These are phyloP conservation scores for Pichia occidentalis DNA, from an alignment of 805 yeast genomes.

Conservation along the genomic window DNA sequence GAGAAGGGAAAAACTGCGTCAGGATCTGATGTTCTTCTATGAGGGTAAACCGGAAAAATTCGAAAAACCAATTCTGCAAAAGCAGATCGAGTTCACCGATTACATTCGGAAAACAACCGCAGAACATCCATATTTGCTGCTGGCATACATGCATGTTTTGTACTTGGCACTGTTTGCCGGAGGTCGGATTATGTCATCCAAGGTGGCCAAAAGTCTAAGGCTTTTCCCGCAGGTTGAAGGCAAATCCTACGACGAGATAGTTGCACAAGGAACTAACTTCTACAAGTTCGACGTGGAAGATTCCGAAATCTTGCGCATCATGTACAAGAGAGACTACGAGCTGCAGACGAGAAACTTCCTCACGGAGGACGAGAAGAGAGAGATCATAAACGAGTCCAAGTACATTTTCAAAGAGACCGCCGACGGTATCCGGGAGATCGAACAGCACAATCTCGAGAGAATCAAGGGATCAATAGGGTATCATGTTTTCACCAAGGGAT, in stretches of 20 bases:
- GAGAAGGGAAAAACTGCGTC: conserved; percentile 48
- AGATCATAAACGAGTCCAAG: conserved; percentile 60
- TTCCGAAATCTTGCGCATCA: conserved; percentile 55
- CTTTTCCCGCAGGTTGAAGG: conserved; percentile 71
- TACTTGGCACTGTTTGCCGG: conserved; percentile 85
- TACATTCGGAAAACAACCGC: conserved; percentile 50
- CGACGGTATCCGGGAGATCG: conserved; percentile 58
- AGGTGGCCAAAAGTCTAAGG: conserved; percentile 58
- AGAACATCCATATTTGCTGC: conserved; percentile 61
- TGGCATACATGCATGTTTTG: conserved; percentile 82
- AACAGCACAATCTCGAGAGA: conserved; percentile 52
- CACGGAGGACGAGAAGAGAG: conserved; percentile 63
- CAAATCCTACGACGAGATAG: conserved; percentile 55
- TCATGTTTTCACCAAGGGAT: conserved; percentile 46
- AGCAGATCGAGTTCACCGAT: conserved; percentile 54
- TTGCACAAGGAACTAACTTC: conserved; percentile 59
- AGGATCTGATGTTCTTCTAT: conserved; percentile 66
- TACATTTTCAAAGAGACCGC: conserved; percentile 60
- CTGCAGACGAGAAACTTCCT: conserved; percentile 64
- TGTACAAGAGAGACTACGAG: conserved; percentile 72
- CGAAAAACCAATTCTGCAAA: conserved; percentile 47
- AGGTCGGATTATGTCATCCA: conserved; percentile 65
- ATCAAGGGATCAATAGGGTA: conserved; percentile 50
- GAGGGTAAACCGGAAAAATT: conserved; percentile 50
- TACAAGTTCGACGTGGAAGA: conserved; percentile 61